Evolutionary conservation across 139 green algal species (phyloP).

Genomic region (Micractinium conductrix): DNA sequence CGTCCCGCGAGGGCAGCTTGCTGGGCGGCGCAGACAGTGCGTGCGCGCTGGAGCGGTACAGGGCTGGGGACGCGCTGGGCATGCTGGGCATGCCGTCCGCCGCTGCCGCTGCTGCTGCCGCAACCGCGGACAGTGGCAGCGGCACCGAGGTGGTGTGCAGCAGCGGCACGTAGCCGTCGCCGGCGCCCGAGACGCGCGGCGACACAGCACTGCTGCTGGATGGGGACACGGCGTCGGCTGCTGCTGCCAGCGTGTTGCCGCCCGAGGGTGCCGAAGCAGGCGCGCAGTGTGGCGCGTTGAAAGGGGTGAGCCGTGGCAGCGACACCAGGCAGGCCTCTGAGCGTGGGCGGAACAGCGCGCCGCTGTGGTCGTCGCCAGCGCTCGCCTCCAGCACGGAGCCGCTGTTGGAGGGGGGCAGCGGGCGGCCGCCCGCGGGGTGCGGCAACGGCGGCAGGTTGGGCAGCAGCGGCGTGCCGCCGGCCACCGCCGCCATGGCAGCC

Average conservation of each 20-base stretch:
- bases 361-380: background rate
- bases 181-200: background rate
- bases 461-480: background rate
- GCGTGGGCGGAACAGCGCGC: background rate
- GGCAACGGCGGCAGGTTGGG: conserved; percentile 15
- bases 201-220: conserved; percentile 16
- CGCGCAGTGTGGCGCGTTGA: background rate
- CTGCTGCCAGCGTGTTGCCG: background rate
- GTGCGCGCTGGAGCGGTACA: background rate
- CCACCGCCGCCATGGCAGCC: background rate
- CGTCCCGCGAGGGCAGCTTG: conserved; percentile 11
- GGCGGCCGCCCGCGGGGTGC: background rate
- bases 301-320: background rate
- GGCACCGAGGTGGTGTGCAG: background rate
- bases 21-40: conserved; percentile 16
- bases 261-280: background rate
- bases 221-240: background rate
- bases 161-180: background rate
- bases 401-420: background rate
- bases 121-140: background rate
- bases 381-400: background rate
- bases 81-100: no score
- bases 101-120: background rate
- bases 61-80: no score
- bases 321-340: conserved; percentile 9